Evolutionary conservation across 2,329 filamentous ascomycete genomes (phyloP), one percentile per base, ranked within the genome.

Genomic region (Ophiocordyceps camponoti-saundersi): DNA sequence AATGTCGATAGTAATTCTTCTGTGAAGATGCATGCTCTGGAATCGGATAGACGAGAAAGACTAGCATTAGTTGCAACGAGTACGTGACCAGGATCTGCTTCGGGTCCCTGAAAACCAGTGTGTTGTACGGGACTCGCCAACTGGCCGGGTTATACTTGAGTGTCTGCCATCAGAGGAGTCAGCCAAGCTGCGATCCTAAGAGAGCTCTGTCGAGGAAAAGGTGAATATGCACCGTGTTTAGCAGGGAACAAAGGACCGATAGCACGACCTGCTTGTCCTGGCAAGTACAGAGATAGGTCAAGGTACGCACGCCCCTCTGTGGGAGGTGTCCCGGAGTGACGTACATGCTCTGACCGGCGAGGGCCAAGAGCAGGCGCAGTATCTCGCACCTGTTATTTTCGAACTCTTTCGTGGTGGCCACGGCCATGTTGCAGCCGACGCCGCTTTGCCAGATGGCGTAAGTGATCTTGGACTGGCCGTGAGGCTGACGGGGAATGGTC

Each of bases 371-470:
- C 48, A 98, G 69, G 21, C 90, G 79, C 56, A 96, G 65, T 29
- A 95, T 82, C 65, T 98, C 92, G 53, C 84, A 88, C 49, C 92
- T 79, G 63, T 95, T 95, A 66, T 75, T 93, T 66, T 98, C 92
- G 49, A 86, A 82, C 56, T 96, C 89, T 61, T 87, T 94, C 46
- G 82, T 95, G 3, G 88, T 90, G 11, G 82, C 82, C 55, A 93
- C 80, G 6, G 88, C 79, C 16, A 84, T 85, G 62, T 95, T 94
- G 69, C 90, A 96, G 15, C 92, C 92, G 29, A 98, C 90, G 44
- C 92, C 92, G 59, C 86, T 96, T 66, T 95, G 88, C 92, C 92
- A 98, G 60, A 98, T 96, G 47, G 87, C 83, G 64, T 92, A 95
- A 8, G 82, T 84, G 48, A 95, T 84, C 61, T 92, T 93, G 51